Conservation (phyloP, 2,329 filamentous ascomycete genomes). For the Fusarium concolor region DNA sequence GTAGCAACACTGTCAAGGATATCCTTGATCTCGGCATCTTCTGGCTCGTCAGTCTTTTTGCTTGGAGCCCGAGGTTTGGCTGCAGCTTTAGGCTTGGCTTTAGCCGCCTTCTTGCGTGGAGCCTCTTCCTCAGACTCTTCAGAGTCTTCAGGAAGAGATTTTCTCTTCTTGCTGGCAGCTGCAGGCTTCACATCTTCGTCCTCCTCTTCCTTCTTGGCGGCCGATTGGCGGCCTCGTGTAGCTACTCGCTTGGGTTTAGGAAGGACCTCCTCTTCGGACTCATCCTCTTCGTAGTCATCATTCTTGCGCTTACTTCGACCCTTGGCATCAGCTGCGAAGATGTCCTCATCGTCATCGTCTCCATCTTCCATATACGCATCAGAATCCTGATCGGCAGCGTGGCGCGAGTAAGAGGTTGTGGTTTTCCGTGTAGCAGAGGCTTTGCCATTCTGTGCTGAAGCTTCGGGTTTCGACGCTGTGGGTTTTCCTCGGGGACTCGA, state of each 20-base stretch:
- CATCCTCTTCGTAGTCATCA: constrained; percentile 80
- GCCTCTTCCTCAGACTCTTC: constrained; percentile 70
- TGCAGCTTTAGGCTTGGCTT: constrained; percentile 68
- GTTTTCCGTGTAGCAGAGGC: constrained; percentile 56
- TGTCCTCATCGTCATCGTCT: constrained; percentile 79
- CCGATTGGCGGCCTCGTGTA: constrained; percentile 53
- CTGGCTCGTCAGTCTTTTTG: constrained; percentile 74
- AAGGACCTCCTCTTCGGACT: constrained; percentile 76
- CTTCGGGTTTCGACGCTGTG: constrained; percentile 47
- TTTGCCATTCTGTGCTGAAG: constrained; percentile 47
- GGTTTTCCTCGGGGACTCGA: constrained; percentile 64
- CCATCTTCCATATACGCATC: constrained; percentile 74
- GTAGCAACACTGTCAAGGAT: constrained; percentile 91
- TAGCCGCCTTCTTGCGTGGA: constrained; percentile 69
- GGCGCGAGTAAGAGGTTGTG: constrained; percentile 56
- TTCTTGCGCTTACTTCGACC: constrained; percentile 74
- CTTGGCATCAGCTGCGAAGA: constrained; percentile 80
- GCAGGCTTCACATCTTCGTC: constrained; percentile 48
- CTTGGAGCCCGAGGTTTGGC: constrained; percentile 69
- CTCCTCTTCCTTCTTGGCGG: constrained; percentile 34
- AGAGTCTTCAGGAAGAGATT: constrained; percentile 65
- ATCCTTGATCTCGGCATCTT: constrained; percentile 78
- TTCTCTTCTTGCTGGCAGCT: constrained; percentile 64
- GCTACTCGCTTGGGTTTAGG: constrained; percentile 70
- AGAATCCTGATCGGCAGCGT: constrained; percentile 61